A percentile compares a stretch with the other conserved stretches of the same genome.
Evolutionary conservation across 192 early-diverging fungal species (phyloP).

Genomic region (Umbelopsis isabellina): DNA sequence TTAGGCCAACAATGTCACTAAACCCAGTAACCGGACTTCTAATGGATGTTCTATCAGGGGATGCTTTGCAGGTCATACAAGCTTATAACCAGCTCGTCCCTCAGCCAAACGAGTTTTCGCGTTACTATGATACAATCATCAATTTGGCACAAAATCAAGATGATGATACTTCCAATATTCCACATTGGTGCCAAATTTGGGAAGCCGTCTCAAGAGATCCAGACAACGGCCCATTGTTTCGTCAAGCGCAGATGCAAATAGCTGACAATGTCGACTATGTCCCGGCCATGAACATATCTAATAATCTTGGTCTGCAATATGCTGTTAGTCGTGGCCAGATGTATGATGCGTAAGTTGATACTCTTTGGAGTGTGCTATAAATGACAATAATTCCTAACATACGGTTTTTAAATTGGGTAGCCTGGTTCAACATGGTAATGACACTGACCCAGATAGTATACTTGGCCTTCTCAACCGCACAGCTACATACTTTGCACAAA

Average conservation of each 20-base stretch:
- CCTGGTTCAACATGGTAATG: slow-evolving; percentile 10
- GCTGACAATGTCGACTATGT: slow-evolving; percentile 6
- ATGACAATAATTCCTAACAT: background rate
- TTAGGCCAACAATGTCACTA: too few relatives aligned
- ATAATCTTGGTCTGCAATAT: slow-evolving; percentile 6
- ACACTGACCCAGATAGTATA: slow-evolving; percentile 7
- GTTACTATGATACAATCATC: slow-evolving; percentile 2
- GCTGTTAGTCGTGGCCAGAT: slow-evolving; percentile 14
- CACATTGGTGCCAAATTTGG: background rate
- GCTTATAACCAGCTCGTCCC: slow-evolving; percentile 9
- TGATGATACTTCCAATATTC: background rate
- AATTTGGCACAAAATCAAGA: background rate
- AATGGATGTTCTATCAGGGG: background rate
- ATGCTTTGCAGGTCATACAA: slow-evolving; percentile 9
- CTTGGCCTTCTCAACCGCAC: background rate
- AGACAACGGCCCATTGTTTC: background rate
- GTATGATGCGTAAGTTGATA: slow-evolving; percentile 8
- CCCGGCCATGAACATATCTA: slow-evolving; percentile 4
- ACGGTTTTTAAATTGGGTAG: background rate
- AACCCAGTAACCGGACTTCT: background rate
- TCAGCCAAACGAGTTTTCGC: slow-evolving; percentile 11
- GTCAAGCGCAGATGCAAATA: slow-evolving; percentile 14
- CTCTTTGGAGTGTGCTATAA: too few relatives aligned
- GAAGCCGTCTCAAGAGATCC: slow-evolving; percentile 3
- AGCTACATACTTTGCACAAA: slow-evolving; percentile 4